Percentiles rank a stretch among this genome's conserved stretches.
Evolutionary conservation across 2,329 filamentous ascomycete species (phyloP).

Genomic region (Beauveria caledonica): DNA sequence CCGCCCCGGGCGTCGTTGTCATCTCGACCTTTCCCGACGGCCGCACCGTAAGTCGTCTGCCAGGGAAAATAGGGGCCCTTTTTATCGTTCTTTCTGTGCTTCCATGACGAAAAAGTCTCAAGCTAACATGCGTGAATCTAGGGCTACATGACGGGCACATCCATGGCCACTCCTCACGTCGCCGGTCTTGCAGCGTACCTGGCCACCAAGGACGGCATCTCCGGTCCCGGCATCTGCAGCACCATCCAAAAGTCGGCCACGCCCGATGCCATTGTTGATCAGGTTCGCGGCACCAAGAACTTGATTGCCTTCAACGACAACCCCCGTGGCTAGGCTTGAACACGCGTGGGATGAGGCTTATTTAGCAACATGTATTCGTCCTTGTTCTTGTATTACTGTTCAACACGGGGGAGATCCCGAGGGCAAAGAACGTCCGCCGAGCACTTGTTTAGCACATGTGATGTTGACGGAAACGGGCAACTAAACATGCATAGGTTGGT

Average conservation of each 20-base stretch:
- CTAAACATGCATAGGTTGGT: background rate
- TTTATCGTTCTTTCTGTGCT: background rate
- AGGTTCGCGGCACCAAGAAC: background rate
- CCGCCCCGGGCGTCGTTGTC: slow-evolving; percentile 40
- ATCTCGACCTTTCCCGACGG: slow-evolving; percentile 33
- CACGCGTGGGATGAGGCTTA: background rate
- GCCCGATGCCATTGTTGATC: background rate
- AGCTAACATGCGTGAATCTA: background rate
- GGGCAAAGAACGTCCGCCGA: no score
- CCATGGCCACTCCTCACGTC: slow-evolving; percentile 17
- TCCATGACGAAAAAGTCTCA: background rate
- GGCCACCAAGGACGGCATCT: slow-evolving; percentile 1
- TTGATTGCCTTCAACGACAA: slow-evolving; percentile 11
- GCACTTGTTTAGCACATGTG: background rate
- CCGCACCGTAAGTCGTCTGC: slow-evolving; percentile 19
- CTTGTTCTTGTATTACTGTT: no score
- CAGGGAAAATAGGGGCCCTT: no score
- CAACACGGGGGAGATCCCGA: no score
- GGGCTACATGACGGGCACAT: slow-evolving; percentile 15
- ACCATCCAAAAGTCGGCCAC: background rate
- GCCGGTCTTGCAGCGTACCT: slow-evolving; percentile 16
- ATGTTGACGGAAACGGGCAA: background rate
- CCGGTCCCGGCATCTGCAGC: background rate
- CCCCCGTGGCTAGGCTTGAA: background rate
- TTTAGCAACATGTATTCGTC: no score